Evolutionary conservation across 805 yeast species (phyloP), one percentile per base, ranked within the genome.

Genomic region (Monosporozyma solicola): DNA sequence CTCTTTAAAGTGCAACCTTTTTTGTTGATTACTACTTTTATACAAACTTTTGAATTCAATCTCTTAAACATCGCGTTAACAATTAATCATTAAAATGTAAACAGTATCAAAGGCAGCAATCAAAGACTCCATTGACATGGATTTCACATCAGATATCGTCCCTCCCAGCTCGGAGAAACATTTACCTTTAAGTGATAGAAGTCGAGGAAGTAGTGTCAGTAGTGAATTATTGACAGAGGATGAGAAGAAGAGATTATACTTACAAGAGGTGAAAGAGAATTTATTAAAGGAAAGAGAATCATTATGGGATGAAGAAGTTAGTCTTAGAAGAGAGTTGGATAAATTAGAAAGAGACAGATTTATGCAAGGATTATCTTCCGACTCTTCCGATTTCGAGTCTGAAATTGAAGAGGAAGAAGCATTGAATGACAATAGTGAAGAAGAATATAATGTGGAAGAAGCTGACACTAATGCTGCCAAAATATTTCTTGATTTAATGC

Each of bases 81-180:
- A 41, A 41, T 20, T 10, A 20, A 41, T 9, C 10, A 8, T 20
- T 41, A 16, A 41, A 8, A 41, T 13, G 44, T 41, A 24, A 41
- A 41, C 24, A 41, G 9, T 32, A 32, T 4, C 35, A 32, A 32
- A 32, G 15, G 8, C 15, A 7, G 10, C 15, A 32, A 11, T 32
- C 10, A 32, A 32, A 25, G 31, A 15, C 16, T 15, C 27, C 15
- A 16, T 22, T 9, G 5, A 24, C 9, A 62, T 62, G 66, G 66
- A 62, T 47, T 62, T 62, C 39, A 62, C 66, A 1, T 60, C 64
- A 16, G 66, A 62, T 51, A 46, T 51, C 5, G 47, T 7, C 1
- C 8, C n/a, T 25, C 45, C 15, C 39, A 33, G 4, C 6, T 31
- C 50, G 52, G 16, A 52, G 29, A 43, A 25, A 46, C 52, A 54